Conservation (phyloP, 805 yeast genomes). For the Scheffersomyces lignosus region DNA sequence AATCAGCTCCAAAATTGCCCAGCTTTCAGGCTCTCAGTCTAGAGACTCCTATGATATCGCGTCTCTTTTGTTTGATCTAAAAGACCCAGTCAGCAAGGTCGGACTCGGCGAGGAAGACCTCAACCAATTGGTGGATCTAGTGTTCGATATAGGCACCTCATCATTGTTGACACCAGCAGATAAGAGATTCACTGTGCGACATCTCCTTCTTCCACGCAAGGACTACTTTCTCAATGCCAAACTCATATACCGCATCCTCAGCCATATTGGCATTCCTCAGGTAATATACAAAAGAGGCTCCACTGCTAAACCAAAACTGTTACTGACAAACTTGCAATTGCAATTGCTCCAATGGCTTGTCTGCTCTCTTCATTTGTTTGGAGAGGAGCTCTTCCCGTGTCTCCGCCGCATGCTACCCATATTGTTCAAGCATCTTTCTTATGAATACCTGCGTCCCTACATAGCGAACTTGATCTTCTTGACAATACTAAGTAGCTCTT, state of each 20-base stretch:
- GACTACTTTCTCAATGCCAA: not conserved
- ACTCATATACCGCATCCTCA: constrained; percentile 8
- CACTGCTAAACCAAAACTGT: constrained; percentile 3
- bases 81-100: not conserved
- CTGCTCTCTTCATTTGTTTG: constrained; percentile 9
- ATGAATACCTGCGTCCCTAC: constrained; percentile 12
- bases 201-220: constrained; percentile 4
- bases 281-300: constrained; percentile 5
- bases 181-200: constrained; percentile 2
- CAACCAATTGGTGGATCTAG: constrained; percentile 1
- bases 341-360: constrained; percentile 12
- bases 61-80: not conserved
- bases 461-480: constrained; percentile 11
- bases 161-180: constrained; percentile 1
- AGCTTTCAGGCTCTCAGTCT: too few species aligned
- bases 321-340: constrained; percentile 4
- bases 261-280: constrained; percentile 11
- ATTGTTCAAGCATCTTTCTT: constrained; percentile 10
- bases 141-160: constrained; percentile 1
- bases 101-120: constrained; percentile 3
- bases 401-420: constrained; percentile 8
- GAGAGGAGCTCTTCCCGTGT: constrained; percentile 1
- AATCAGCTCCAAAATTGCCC: too few species aligned
- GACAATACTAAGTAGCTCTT: constrained; percentile 2
- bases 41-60: not conserved